Evolutionary conservation across 2,329 filamentous ascomycete genomes (phyloP).

Genomic region (Fusarium albosuccineum): DNA sequence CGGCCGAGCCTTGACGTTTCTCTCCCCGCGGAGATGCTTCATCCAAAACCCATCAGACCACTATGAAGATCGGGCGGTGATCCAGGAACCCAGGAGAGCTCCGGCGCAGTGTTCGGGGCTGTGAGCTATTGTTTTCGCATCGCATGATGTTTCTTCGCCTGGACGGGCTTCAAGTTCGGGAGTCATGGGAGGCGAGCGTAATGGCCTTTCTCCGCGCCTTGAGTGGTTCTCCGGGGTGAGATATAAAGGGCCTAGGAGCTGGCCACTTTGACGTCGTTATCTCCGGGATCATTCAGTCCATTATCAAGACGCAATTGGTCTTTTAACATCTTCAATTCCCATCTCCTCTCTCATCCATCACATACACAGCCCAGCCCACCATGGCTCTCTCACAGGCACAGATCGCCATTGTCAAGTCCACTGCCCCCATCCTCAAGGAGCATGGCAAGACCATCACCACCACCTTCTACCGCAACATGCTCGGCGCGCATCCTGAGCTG

Average conservation of each 20-base stretch:
- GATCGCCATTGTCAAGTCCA: slow-evolving; percentile 80
- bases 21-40: slow-evolving; percentile 45
- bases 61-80: slow-evolving; percentile 31
- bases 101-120: slow-evolving; percentile 16
- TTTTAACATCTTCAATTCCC: neutral
- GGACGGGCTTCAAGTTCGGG: neutral
- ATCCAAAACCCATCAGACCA: slow-evolving; percentile 42
- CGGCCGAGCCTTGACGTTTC: neutral
- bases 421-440: slow-evolving; percentile 77
- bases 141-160: slow-evolving; percentile 23
- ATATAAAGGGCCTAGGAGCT: slow-evolving; percentile 33
- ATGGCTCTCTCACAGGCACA: slow-evolving; percentile 73
- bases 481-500: slow-evolving; percentile 73
- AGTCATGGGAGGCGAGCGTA: slow-evolving; percentile 19
- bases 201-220: slow-evolving; percentile 40
- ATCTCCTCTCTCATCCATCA: slow-evolving; percentile 1
- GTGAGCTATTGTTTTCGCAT: slow-evolving; percentile 27
- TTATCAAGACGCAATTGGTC: slow-evolving; percentile 7
- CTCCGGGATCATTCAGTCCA: slow-evolving; percentile 24
- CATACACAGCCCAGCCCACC: slow-evolving; percentile 11
- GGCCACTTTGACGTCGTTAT: slow-evolving; percentile 13
- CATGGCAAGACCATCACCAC: slow-evolving; percentile 79
- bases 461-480: slow-evolving; percentile 78
- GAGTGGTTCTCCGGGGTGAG: slow-evolving; percentile 36
- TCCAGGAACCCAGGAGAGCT: slow-evolving; percentile 33